These are phyloP conservation scores for Globisporangium cystogenes DNA, from an alignment of 352 stramenopile species.

Conservation along the genomic window DNA sequence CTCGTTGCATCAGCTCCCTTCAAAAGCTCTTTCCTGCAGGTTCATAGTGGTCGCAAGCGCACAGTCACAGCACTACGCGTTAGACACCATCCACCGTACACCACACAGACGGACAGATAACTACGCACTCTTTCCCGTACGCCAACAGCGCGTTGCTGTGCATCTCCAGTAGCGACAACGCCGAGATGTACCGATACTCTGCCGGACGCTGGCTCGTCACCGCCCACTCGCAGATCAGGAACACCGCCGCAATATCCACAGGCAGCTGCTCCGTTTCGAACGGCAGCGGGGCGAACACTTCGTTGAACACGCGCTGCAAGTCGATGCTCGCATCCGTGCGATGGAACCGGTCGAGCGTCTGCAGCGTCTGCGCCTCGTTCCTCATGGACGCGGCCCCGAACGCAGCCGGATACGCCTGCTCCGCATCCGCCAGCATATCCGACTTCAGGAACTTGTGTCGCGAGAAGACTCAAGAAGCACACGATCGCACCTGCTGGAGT, in stretches of 20 bases:
- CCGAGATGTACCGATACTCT: conserved; percentile 79
- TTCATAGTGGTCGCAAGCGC: background rate
- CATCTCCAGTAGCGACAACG: conserved; percentile 77
- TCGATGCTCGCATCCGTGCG: conserved; percentile 67
- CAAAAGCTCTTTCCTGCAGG: conserved; percentile 37
- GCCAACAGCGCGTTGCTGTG: conserved; percentile 60
- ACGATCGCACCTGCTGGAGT: conserved; percentile 41
- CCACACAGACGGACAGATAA: conserved; percentile 1
- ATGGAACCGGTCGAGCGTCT: conserved; percentile 78
- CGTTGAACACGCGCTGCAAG: conserved; percentile 61
- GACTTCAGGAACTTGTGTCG: background rate
- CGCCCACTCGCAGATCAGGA: conserved; percentile 80
- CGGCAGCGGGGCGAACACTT: conserved; percentile 58
- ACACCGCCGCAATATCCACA: conserved; percentile 65
- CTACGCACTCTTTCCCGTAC: conserved; percentile 51
- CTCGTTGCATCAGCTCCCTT: conserved; percentile 30
- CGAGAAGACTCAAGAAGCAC: background rate
- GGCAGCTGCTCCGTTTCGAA: conserved; percentile 33
- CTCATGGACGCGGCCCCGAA: conserved; percentile 35
- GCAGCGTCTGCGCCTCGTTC: conserved; percentile 75
- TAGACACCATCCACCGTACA: background rate
- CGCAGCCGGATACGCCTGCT: conserved; percentile 22
- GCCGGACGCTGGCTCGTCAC: conserved; percentile 73
- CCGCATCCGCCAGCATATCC: background rate
- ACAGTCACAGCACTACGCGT: background rate